Evolutionary conservation across 129 eudicot genomes (phyloP).

Genomic region (Cynara cardunculus): DNA sequence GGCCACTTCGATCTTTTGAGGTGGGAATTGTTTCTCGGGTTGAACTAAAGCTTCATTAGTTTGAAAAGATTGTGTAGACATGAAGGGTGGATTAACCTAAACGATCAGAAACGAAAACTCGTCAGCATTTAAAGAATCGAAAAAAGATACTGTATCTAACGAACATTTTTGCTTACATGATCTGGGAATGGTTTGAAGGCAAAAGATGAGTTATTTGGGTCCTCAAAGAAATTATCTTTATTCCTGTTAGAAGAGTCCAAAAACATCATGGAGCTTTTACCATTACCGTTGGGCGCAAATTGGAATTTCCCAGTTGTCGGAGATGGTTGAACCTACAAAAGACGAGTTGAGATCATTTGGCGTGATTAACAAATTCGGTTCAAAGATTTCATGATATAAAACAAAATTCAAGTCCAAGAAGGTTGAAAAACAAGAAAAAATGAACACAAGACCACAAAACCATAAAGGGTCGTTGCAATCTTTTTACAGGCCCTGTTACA

Average conservation of each 20-base stretch:
- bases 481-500: not conserved
- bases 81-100: conserved; percentile 41
- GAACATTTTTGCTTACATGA: conserved; percentile 36
- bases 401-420: not conserved
- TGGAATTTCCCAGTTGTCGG: conserved; percentile 81
- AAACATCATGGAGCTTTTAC: conserved; percentile 38
- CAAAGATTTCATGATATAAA: not conserved
- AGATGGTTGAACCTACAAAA: conserved; percentile 72
- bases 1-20: conserved; percentile 32
- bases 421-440: not conserved
- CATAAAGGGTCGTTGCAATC: not conserved
- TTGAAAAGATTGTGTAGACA: conserved; percentile 54
- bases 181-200: conserved; percentile 59
- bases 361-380: not conserved
- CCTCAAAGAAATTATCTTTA: conserved; percentile 49
- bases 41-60: conserved; percentile 33
- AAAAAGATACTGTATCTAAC: not conserved
- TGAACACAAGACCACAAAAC: not conserved
- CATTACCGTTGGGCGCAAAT: conserved; percentile 39
- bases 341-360: not conserved
- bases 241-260: conserved; percentile 39
- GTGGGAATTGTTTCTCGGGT: conserved; percentile 40
- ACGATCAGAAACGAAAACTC: not conserved
- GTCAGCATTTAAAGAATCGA: not conserved
- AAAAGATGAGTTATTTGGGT: conserved; percentile 44